Base-by-base conservation (phyloP, 208 protist species). In the Trypanosoma cruzi region DNA sequence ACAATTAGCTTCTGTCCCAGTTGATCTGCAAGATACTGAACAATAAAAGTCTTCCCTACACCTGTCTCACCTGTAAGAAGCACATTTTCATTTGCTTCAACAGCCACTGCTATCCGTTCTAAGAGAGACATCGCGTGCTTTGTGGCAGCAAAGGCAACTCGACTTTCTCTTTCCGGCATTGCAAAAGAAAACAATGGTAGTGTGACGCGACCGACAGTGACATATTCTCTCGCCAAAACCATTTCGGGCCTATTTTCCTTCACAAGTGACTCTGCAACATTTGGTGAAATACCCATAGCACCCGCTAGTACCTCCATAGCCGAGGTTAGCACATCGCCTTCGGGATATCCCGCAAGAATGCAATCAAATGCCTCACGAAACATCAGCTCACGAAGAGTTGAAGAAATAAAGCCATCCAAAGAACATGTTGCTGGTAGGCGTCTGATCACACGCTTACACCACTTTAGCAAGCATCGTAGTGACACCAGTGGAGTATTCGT, bases 31-130 rank as follows among this genome's bases (percentile, higher is more conserved):
- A 98, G 81, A 69, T 95, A 94, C 62, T 96, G 90, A 16, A 97
- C 93, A 75, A 97, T 89, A 71, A 96, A 98, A 34, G 91, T 98
- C 58, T 98, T 98, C 36, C 96, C 94, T n/a, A 96, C 89, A 60
- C 99, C 99, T 32, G 99, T 99, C 75, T 99, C 99, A 62, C 99
- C 99, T 36, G 98, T 97, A 7, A 99, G 86, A 36, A 99, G 84
- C 14, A 99, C 90, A 28, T 99, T 92, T 85, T 99, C 99, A 36
- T 81, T 66, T 16, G 86, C 74, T 29, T 91, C 61, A 28, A 99
- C 93, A 64, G 86, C 96, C 0, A 79, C 89, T 4, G 92, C 88
- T 7, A 99, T 77, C 13, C 91, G 73, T 73, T 99, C 99, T 48
- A 99, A 79, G 0, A 99, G 76, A 40, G 78, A 80, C 71, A 99